Evolutionary conservation across 1,139 yeast genomes (phyloP).

Genomic region (Hemisphaericaspora xylanilytica): DNA sequence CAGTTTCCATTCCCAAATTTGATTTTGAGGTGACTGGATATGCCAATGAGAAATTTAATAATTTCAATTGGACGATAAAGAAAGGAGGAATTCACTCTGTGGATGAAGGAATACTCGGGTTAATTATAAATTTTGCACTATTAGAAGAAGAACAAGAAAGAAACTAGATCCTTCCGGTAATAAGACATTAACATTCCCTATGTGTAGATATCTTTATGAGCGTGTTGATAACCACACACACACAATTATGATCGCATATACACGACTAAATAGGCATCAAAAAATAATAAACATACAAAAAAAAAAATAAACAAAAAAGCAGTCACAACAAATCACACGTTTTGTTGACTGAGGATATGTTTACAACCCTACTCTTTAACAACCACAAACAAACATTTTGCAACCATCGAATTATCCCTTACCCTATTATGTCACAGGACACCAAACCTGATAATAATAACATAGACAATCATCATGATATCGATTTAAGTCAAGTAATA

Average conservation of each 20-base stretch:
- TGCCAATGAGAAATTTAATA: conserved; percentile 42
- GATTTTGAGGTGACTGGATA: conserved; percentile 41
- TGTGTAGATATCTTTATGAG: no score
- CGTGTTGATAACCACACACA: no score
- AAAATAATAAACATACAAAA: not conserved
- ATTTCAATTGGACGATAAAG: conserved; percentile 46
- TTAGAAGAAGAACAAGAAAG: conserved; percentile 26
- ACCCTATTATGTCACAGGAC: not conserved
- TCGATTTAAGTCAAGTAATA: conserved; percentile 11
- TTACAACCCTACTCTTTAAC: not conserved
- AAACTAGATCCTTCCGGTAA: no score
- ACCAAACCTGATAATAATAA: conserved; percentile 2
- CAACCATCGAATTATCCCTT: conserved; percentile 2
- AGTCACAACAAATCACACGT: conserved; percentile 13
- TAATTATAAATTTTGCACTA: conserved; percentile 41
- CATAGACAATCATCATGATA: conserved; percentile 7
- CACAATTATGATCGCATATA: not conserved
- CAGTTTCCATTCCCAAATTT: conserved; percentile 42
- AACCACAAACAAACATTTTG: conserved; percentile 1
- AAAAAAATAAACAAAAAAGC: conserved; percentile 13
- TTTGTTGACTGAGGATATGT: no score
- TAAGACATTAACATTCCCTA: no score
- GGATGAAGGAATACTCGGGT: conserved; percentile 34
- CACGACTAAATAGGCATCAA: not conserved
- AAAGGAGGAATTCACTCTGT: conserved; percentile 39